Evolutionary conservation across 495 filamentous ascomycete species (phyloP).

Genomic region (Corynascus novoguineensis): DNA sequence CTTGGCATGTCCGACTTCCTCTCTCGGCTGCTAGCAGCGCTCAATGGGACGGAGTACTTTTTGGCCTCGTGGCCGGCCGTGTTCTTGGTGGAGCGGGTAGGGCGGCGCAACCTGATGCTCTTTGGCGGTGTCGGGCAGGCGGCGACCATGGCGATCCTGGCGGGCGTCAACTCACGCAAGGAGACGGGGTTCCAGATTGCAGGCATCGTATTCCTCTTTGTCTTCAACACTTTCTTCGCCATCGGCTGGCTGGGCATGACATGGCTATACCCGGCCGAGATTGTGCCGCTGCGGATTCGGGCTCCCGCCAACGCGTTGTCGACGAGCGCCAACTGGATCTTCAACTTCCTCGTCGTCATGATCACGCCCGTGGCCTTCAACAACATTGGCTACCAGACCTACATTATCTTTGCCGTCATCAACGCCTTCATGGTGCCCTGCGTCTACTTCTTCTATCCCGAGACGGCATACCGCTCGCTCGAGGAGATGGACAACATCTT

Average conservation of each 20-base stretch:
- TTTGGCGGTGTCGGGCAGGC: conserved; percentile 67
- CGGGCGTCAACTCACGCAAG: conserved; percentile 38
- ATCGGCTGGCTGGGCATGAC: conserved; percentile 54
- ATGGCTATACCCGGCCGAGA: conserved; percentile 61
- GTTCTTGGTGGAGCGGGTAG: conserved; percentile 58
- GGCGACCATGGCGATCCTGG: conserved; percentile 61
- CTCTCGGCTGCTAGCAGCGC: conserved; percentile 65
- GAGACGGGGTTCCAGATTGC: conserved; percentile 35
- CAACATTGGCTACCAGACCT: conserved; percentile 66
- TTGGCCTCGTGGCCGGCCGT: conserved; percentile 67
- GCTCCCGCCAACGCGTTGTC: conserved; percentile 42
- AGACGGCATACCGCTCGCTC: conserved; percentile 61
- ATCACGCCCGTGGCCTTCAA: conserved; percentile 67
- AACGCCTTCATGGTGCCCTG: conserved; percentile 66
- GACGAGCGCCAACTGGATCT: conserved; percentile 43
- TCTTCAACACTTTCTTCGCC: conserved; percentile 46
- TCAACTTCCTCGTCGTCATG: conserved; percentile 78
- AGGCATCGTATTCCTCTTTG: conserved; percentile 51
- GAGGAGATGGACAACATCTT: conserved; percentile 80
- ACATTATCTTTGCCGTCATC: conserved; percentile 68
- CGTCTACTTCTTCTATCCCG: conserved; percentile 73
- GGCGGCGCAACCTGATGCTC: conserved; percentile 66
- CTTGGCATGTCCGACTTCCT: conserved; percentile 46
- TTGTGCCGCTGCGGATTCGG: conserved; percentile 23
- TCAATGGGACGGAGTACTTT: conserved; percentile 72